Evolutionary conservation across 345 rosid species (phyloP).

Genomic region (Lepidium aucheri): DNA sequence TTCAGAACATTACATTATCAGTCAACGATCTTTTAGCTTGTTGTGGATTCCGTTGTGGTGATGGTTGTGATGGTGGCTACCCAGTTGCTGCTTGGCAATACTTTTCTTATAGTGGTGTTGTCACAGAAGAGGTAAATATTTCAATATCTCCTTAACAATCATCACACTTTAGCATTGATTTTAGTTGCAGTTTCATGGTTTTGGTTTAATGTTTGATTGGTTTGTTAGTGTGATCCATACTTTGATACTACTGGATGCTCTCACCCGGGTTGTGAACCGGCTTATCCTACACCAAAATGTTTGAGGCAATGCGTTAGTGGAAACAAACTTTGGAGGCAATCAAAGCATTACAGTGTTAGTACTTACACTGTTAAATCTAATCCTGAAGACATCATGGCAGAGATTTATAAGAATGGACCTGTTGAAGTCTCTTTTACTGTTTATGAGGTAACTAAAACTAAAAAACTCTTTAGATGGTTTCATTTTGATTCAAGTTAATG

Average conservation of each 20-base stretch:
- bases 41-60: slow-evolving; percentile 90
- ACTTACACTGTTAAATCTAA: slow-evolving; percentile 66
- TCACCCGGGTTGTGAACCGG: slow-evolving; percentile 98
- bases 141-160: neutral
- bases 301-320: slow-evolving; percentile 54
- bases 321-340: slow-evolving; percentile 63
- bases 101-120: slow-evolving; percentile 68
- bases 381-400: slow-evolving; percentile 74
- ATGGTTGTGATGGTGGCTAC: slow-evolving; percentile 87
- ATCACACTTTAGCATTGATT: neutral
- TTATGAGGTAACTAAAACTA: slow-evolving; percentile 54
- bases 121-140: slow-evolving; percentile 70
- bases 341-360: slow-evolving; percentile 70
- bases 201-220: neutral
- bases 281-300: slow-evolving; percentile 77
- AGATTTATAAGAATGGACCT: slow-evolving; percentile 82
- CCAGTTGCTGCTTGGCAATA: slow-evolving; percentile 82
- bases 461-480: neutral
- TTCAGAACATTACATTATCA: slow-evolving; percentile 72
- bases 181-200: neutral
- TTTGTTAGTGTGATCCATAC: slow-evolving; percentile 78
- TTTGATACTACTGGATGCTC: slow-evolving; percentile 82
- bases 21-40: slow-evolving; percentile 90
- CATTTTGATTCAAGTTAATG: neutral
- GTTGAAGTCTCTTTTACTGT: slow-evolving; percentile 89